A percentile compares a stretch with the other conserved stretches of the same genome.
Conservation (phyloP, 306 rosid genomes). For the Prunus persica region DNA sequence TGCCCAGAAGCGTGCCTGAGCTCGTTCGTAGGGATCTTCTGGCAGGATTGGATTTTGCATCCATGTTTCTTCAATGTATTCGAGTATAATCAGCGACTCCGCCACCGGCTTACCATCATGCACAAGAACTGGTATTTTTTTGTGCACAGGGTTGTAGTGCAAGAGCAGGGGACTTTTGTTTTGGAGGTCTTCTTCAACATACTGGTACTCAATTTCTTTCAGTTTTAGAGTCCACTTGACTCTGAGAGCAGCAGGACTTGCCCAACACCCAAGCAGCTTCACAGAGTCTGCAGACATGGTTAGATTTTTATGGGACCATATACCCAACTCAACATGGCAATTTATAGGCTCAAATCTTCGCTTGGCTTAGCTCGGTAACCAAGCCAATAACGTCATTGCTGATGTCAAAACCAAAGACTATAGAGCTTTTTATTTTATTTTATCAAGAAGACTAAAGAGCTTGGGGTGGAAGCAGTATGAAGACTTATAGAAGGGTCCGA, state of each 20-base stretch:
- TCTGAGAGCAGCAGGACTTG: constrained; percentile 33
- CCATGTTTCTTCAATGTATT: constrained; percentile 48
- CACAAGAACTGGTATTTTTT: constrained; percentile 45
- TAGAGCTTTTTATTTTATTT: neutral
- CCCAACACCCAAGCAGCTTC: constrained; percentile 43
- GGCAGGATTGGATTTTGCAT: constrained; percentile 45
- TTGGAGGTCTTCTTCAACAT: constrained; percentile 40
- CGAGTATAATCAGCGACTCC: constrained; percentile 44
- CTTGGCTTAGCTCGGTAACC: neutral
- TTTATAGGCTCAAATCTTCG: neutral
- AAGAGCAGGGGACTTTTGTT: constrained; percentile 42
- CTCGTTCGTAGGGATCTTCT: constrained; percentile 37
- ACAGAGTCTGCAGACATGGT: constrained; percentile 32
- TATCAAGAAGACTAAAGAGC: neutral
- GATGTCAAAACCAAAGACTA: neutral
- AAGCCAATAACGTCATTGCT: neutral
- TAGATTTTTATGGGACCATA: neutral
- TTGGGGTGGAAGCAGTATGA: neutral
- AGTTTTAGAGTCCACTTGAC: constrained; percentile 43
- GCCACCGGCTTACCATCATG: constrained; percentile 39
- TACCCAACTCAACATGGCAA: neutral
- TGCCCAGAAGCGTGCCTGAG: constrained; percentile 47
- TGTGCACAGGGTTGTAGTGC: constrained; percentile 40
- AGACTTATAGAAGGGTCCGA: too few species aligned
- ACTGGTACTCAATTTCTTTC: constrained; percentile 31